Evolutionary conservation across 2,329 filamentous ascomycete genomes (phyloP).

Genomic region (Lomentospora prolificans): DNA sequence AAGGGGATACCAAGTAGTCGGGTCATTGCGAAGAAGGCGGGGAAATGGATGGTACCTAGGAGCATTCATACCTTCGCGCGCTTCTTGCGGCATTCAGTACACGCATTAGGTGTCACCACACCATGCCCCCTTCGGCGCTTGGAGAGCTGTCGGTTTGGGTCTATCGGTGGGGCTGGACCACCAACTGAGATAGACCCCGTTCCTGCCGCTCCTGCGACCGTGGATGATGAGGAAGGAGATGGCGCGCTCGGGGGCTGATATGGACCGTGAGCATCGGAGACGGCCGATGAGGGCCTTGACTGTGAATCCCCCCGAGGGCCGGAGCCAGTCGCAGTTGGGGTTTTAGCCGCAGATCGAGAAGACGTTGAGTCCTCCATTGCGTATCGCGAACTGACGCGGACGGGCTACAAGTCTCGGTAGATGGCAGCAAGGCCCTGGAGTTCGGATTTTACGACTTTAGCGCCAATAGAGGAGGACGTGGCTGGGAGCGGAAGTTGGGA

Average conservation of each 20-base stretch:
- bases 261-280: neutral
- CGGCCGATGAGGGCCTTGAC: neutral
- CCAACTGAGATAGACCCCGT: neutral
- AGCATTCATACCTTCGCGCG: constrained; percentile 50
- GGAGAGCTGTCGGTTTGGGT: constrained; percentile 22
- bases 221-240: constrained; percentile 9
- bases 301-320: neutral
- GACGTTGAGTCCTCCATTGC: neutral
- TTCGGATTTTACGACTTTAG: neutral
- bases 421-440: neutral
- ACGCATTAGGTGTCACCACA: constrained; percentile 49
- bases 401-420: neutral
- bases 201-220: neutral
- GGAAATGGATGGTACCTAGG: no score
- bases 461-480: neutral
- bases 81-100: constrained; percentile 52
- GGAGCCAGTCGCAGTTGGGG: neutral
- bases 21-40: no score
- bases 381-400: neutral
- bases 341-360: neutral
- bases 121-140: constrained; percentile 46
- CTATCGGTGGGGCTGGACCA: constrained; percentile 6
- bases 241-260: constrained; percentile 7
- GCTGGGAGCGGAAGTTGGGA: neutral
- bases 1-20: no score